phyloP scores from a whole-genome alignment of 1,284 basidiomycete species.

The Phlebopus sp. region DNA sequence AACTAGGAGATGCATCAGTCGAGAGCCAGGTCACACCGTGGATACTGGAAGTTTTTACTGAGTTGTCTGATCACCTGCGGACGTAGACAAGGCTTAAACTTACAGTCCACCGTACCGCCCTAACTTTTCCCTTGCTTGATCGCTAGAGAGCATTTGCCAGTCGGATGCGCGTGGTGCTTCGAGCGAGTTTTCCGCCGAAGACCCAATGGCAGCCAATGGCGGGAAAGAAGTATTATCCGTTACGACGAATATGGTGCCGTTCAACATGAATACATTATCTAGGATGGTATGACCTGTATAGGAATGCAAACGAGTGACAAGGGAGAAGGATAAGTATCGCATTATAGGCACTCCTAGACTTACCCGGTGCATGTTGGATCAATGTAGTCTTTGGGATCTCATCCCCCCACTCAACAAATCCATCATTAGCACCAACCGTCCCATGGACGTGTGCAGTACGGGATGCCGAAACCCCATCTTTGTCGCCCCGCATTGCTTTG shows the following conservation, averaged over 20 bases:
- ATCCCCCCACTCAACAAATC: slow-evolving; percentile 50
- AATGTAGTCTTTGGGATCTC: slow-evolving; percentile 50
- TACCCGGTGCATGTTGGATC: slow-evolving; percentile 61
- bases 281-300: slow-evolving; percentile 74
- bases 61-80: not conserved
- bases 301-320: no score
- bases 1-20: slow-evolving; percentile 46
- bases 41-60: slow-evolving; percentile 35
- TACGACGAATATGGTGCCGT: slow-evolving; percentile 69
- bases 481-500: slow-evolving; percentile 35
- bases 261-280: slow-evolving; percentile 69
- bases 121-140: slow-evolving; percentile 49
- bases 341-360: slow-evolving; percentile 12
- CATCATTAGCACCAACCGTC: slow-evolving; percentile 48
- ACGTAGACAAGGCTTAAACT: slow-evolving; percentile 22
- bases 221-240: slow-evolving; percentile 56
- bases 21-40: slow-evolving; percentile 58
- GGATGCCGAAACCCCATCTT: not conserved
- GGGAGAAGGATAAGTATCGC: no score
- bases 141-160: slow-evolving; percentile 61
- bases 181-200: slow-evolving; percentile 35
- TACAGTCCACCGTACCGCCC: slow-evolving; percentile 58
- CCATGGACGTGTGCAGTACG: slow-evolving; percentile 36
- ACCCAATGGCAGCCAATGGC: slow-evolving; percentile 46
- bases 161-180: slow-evolving; percentile 54